A percentile compares a stretch with the other conserved stretches of the same genome.
These are phyloP conservation scores for Mortierella sp. DNA, from an alignment of 371 early-diverging fungal species.

Conservation along the genomic window DNA sequence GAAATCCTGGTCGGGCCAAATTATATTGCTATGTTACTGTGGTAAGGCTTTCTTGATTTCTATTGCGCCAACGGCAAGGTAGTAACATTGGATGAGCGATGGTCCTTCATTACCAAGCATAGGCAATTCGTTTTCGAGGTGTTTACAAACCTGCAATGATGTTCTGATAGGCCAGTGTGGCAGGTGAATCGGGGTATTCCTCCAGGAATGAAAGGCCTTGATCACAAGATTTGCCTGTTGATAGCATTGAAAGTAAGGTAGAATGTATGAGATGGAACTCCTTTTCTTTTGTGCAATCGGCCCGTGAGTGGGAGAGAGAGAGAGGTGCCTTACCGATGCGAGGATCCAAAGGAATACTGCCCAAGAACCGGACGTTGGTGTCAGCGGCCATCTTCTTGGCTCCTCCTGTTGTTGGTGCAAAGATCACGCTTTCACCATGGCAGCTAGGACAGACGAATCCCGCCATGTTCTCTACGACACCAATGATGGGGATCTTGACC, in stretches of 20 bases:
- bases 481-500: constrained; percentile 90
- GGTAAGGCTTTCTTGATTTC: constrained; percentile 42
- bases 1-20: too few species aligned
- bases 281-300: not conserved
- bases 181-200: constrained; percentile 88
- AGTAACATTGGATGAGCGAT: too few species aligned
- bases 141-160: constrained; percentile 54
- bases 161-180: constrained; percentile 76
- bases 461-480: constrained; percentile 99
- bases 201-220: constrained; percentile 89
- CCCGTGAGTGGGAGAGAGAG: constrained; percentile 8
- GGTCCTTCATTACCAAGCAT: too few species aligned
- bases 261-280: too few species aligned
- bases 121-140: not conserved
- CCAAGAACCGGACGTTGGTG: constrained; percentile 80
- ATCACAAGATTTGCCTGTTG: constrained; percentile 79
- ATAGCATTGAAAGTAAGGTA: too few species aligned
- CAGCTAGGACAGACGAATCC: constrained; percentile 97
- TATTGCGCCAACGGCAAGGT: not conserved
- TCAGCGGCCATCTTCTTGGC: constrained; percentile 84
- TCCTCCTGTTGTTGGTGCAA: constrained; percentile 94
- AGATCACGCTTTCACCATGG: constrained; percentile 82
- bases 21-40: too few species aligned
- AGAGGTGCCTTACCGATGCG: constrained; percentile 67
- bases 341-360: constrained; percentile 92